Evolutionary conservation across 1,139 yeast species (phyloP).

Genomic region (Yamadazyma dendronema): DNA sequence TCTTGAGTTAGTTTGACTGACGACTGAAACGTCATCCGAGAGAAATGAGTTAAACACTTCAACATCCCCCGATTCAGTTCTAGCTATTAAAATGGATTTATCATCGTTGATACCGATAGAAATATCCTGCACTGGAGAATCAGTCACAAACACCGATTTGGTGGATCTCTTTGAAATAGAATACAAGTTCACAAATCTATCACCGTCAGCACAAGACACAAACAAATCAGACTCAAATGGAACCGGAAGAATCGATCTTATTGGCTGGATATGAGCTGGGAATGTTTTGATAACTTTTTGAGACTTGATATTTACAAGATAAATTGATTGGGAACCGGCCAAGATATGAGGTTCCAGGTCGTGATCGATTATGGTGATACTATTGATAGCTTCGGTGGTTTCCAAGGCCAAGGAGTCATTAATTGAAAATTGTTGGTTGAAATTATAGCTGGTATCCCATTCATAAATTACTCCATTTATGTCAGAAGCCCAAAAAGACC

Average conservation of each 20-base stretch:
- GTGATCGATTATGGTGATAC: slow-evolving; percentile 34
- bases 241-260: slow-evolving; percentile 45
- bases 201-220: slow-evolving; percentile 70
- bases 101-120: slow-evolving; percentile 36
- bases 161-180: slow-evolving; percentile 45
- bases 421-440: slow-evolving; percentile 43
- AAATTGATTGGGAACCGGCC: slow-evolving; percentile 63
- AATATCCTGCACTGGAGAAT: slow-evolving; percentile 52
- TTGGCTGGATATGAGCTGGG: slow-evolving; percentile 75
- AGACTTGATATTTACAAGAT: slow-evolving; percentile 43
- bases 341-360: slow-evolving; percentile 47
- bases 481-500: slow-evolving; percentile 64
- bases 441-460: slow-evolving; percentile 55
- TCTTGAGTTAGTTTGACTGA: slow-evolving; percentile 20
- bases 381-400: slow-evolving; percentile 31
- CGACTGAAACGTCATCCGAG: slow-evolving; percentile 18
- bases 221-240: slow-evolving; percentile 40
- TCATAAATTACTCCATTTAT: slow-evolving; percentile 58
- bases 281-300: slow-evolving; percentile 45
- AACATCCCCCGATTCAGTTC: slow-evolving; percentile 67
- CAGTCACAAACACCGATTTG: slow-evolving; percentile 61
- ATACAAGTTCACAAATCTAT: slow-evolving; percentile 74
- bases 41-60: slow-evolving; percentile 66
- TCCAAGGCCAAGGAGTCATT: slow-evolving; percentile 31
- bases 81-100: slow-evolving; percentile 47